Percentiles rank a stretch among this genome's conserved stretches.
Conservation (phyloP, 1,284 basidiomycete genomes). For the Pholiota adiposa region DNA sequence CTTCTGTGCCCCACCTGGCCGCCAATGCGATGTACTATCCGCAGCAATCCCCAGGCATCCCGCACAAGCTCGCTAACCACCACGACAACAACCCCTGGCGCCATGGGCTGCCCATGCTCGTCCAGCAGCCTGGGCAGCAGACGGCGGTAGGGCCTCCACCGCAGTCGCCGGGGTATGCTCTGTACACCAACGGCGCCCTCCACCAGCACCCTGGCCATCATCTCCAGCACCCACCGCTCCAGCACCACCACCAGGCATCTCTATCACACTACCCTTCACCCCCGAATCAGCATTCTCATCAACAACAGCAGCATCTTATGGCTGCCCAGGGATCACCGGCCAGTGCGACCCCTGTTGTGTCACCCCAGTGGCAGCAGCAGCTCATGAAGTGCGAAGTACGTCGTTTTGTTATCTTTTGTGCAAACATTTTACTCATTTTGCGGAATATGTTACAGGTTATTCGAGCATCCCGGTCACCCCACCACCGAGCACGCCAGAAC, state of each 20-base stretch:
- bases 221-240: conserved; percentile 59
- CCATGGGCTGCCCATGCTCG: conserved; percentile 53
- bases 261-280: conserved; percentile 76
- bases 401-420: conserved; percentile 1
- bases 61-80: conserved; percentile 71
- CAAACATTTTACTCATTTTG: neutral
- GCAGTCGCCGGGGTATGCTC: conserved; percentile 68
- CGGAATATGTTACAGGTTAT: conserved; percentile 56
- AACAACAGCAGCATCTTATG: conserved; percentile 49
- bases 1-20: conserved; percentile 22
- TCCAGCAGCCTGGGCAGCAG: conserved; percentile 59
- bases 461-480: conserved; percentile 75
- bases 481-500: conserved; percentile 79
- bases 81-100: conserved; percentile 78
- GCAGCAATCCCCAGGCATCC: conserved; percentile 77
- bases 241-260: conserved; percentile 78
- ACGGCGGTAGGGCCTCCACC: conserved; percentile 59
- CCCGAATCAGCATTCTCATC: conserved; percentile 61
- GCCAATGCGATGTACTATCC: conserved; percentile 74
- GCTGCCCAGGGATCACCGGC: conserved; percentile 71
- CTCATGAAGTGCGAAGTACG: conserved; percentile 80
- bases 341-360: conserved; percentile 60
- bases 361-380: conserved; percentile 81
- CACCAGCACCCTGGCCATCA: conserved; percentile 65
- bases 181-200: conserved; percentile 72